Evolutionary conservation across 2,329 filamentous ascomycete species (phyloP).

Genomic region (Pseudocercospora musae): DNA sequence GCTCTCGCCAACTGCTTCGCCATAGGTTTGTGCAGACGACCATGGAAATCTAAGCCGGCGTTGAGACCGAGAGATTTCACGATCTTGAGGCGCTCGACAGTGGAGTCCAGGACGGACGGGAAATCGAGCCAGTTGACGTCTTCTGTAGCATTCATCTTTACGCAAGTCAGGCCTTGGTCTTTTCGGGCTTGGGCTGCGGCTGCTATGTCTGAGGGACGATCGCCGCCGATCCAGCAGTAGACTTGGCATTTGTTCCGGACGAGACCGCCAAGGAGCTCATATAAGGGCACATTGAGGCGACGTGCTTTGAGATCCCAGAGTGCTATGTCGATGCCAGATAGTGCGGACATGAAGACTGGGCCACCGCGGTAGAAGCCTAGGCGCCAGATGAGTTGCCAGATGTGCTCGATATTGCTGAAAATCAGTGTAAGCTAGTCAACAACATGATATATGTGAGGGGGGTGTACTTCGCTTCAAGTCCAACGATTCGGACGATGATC

Average conservation of each 20-base stretch:
- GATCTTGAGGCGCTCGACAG: constrained; percentile 63
- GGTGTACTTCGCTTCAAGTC: constrained; percentile 61
- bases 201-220: constrained; percentile 65
- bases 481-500: constrained; percentile 59
- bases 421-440: constrained; percentile 30
- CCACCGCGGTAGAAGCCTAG: constrained; percentile 71
- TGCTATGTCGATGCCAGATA: constrained; percentile 75
- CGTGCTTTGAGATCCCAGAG: constrained; percentile 74
- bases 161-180: constrained; percentile 60
- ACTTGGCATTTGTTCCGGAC: constrained; percentile 67
- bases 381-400: constrained; percentile 73
- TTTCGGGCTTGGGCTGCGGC: constrained; percentile 49
- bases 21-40: constrained; percentile 75
- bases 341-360: constrained; percentile 74
- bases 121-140: constrained; percentile 75
- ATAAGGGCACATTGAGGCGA: constrained; percentile 63
- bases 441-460: neutral
- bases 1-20: constrained; percentile 69
- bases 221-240: constrained; percentile 76
- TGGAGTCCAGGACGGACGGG: constrained; percentile 59
- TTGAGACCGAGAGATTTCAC: constrained; percentile 70
- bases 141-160: constrained; percentile 80
- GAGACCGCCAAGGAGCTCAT: constrained; percentile 72
- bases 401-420: constrained; percentile 73
- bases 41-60: constrained; percentile 74